Percentiles rank a stretch among this genome's conserved stretches.
Evolutionary conservation across 192 early-diverging fungal species (phyloP).

Genomic region (Geranomyces michiganensis): DNA sequence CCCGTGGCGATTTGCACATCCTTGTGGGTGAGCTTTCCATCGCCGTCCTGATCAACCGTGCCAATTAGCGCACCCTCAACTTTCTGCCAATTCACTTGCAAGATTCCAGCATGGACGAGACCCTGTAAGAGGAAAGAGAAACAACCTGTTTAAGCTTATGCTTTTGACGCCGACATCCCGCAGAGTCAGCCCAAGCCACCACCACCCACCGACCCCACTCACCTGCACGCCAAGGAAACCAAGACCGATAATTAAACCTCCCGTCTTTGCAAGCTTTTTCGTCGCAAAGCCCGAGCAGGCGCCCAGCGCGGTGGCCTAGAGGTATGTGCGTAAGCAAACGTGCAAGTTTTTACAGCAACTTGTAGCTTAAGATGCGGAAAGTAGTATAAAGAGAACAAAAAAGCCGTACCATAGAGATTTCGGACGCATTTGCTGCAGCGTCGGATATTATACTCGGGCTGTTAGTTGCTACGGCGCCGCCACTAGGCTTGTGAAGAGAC

Average conservation of each 20-base stretch:
- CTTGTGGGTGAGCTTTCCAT: conserved; percentile 47
- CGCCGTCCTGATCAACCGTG: conserved; percentile 44
- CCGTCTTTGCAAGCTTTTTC: conserved; percentile 49
- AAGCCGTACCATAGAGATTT: conserved; percentile 16
- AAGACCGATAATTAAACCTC: conserved; percentile 39
- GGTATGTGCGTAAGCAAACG: not conserved
- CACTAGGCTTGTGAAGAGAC: too few species aligned
- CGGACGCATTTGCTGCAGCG: conserved; percentile 8
- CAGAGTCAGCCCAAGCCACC: too few species aligned
- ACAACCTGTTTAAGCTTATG: too few species aligned
- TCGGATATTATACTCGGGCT: conserved; percentile 7
- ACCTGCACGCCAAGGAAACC: conserved; percentile 43
- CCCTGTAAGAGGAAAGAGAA: conserved; percentile 29
- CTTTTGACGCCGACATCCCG: too few species aligned
- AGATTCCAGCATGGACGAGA: conserved; percentile 37
- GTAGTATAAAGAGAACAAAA: not conserved
- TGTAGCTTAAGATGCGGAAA: not conserved
- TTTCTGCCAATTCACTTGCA: conserved; percentile 44
- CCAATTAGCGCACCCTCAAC: conserved; percentile 36
- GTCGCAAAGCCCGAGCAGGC: conserved; percentile 44
- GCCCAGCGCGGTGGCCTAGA: conserved; percentile 35
- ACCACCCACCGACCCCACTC: too few species aligned
- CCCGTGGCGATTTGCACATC: conserved; percentile 32
- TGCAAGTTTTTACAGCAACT: not conserved
- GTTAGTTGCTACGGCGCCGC: too few species aligned